Conservation (phyloP, 805 yeast species). For the Nakazawaea laoshanensis region DNA sequence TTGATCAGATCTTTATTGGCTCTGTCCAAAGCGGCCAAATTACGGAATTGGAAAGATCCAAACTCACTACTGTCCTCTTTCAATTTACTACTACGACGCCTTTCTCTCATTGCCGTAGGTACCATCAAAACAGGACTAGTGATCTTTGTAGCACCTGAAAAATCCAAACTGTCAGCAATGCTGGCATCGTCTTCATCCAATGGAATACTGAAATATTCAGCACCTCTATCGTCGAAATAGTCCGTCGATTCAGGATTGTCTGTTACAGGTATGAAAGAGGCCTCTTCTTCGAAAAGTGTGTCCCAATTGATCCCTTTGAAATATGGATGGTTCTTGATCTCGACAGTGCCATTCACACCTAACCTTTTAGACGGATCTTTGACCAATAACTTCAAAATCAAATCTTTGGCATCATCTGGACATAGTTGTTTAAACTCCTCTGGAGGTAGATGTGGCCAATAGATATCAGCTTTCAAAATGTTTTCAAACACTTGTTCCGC, state of each 20-base stretch:
- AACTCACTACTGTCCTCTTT: conserved; percentile 66
- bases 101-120: conserved; percentile 45
- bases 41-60: conserved; percentile 89
- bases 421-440: conserved; percentile 47
- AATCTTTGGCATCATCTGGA: conserved; percentile 62
- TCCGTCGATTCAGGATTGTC: conserved; percentile 84
- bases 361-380: conserved; percentile 60
- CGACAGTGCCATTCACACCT: conserved; percentile 73
- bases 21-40: conserved; percentile 81
- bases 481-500: conserved; percentile 80
- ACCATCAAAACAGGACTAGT: conserved; percentile 8
- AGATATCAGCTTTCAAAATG: conserved; percentile 62
- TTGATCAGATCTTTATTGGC: conserved; percentile 92
- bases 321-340: conserved; percentile 73
- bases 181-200: conserved; percentile 27
- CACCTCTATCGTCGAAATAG: conserved; percentile 89
- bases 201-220: conserved; percentile 58
- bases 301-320: conserved; percentile 73
- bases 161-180: conserved; percentile 8
- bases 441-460: conserved; percentile 70
- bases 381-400: conserved; percentile 54
- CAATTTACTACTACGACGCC: conserved; percentile 61
- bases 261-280: conserved; percentile 74
- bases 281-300: conserved; percentile 56
- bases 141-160: conserved; percentile 7